A percentile compares a stretch with the other conserved stretches of the same genome.
phyloP scores from a whole-genome alignment of 2,329 filamentous ascomycete genomes.

The Fusarium sp. region DNA sequence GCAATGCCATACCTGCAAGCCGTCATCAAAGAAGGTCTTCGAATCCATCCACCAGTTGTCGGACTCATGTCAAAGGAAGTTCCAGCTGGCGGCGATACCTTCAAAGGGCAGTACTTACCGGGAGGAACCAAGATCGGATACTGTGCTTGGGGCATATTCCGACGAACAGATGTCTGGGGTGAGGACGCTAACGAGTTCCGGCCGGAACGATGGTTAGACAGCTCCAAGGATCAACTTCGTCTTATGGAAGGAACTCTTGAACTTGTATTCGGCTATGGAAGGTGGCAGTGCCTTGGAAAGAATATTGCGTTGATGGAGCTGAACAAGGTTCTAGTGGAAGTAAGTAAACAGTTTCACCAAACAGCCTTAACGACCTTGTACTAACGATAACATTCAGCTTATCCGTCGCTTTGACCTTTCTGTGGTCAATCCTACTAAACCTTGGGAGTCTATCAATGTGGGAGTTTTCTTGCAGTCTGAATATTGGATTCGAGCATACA shows the following conservation, averaged over 20 bases:
- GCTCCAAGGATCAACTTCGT: slow-evolving; percentile 45
- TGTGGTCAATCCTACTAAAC: slow-evolving; percentile 47
- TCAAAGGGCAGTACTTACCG: slow-evolving; percentile 49
- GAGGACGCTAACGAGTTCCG: slow-evolving; percentile 51
- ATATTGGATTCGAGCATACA: not conserved
- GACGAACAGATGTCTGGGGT: slow-evolving; percentile 51
- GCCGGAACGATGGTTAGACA: slow-evolving; percentile 55
- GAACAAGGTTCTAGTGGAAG: slow-evolving; percentile 57
- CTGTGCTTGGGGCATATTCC: slow-evolving; percentile 53
- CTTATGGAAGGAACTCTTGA: slow-evolving; percentile 55
- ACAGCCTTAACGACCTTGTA: not conserved
- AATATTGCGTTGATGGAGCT: slow-evolving; percentile 55
- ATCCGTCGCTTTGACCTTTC: slow-evolving; percentile 49
- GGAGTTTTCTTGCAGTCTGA: slow-evolving; percentile 50
- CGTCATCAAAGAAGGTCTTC: slow-evolving; percentile 61
- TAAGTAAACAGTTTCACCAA: slow-evolving; percentile 17
- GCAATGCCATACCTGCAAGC: slow-evolving; percentile 59
- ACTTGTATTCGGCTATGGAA: slow-evolving; percentile 54
- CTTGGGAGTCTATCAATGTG: slow-evolving; percentile 49
- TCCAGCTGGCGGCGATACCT: slow-evolving; percentile 48
- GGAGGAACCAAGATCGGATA: slow-evolving; percentile 50
- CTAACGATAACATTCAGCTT: slow-evolving; percentile 37
- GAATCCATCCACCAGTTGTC: slow-evolving; percentile 53
- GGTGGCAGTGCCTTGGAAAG: slow-evolving; percentile 55
- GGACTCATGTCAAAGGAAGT: slow-evolving; percentile 54